Evolutionary conservation across 306 rosid genomes (phyloP), one percentile per base, ranked within the genome.

Genomic region (Adenanthera pavonina): DNA sequence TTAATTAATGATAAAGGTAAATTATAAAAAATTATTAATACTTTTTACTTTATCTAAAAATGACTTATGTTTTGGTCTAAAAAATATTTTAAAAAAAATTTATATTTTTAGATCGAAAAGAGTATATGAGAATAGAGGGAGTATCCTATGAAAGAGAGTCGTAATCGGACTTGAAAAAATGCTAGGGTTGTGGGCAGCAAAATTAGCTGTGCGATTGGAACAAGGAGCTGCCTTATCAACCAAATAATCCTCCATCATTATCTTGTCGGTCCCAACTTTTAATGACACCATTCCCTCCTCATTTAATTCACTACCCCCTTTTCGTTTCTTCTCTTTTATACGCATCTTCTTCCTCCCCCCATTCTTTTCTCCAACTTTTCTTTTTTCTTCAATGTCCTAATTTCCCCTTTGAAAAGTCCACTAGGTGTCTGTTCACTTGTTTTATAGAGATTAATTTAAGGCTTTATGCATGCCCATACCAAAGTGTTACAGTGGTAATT

Each of bases 201-300:
- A 19, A 83, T 69, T 74, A 70, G 83, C 61, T 87, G 85, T 84
- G 73, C 81, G 92, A 86, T 87, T 66, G 78, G 44, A 87, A 89
- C 91, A 66, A 67, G 51, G 74, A 81, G 78, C 88, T 49, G 78
- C 82, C 80, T 75, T 81, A 43, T 2, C 69, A 81, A 41, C 59
- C 87, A 46, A 54, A 75, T 76, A 79, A 84, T 75, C 70, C 43
- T 78, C 76, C 57, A n/a, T 57, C 49, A n/a, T 57, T 78, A 80
- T 87, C 86, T 49, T 84, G 83, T 83, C 76, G 80, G 87, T 86
- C 81, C 70, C 88, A 78, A 74, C 61, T 68, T 71, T 81, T 25
- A 77, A 60, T 75, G 47, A 52, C 83, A 84, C 35, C 43, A 43
- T 68, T 61, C 73, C 48, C 67, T 60, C 78, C 73, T 48, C 33